A percentile compares a stretch with the other conserved stretches of the same genome.
These are phyloP conservation scores for Colletotrichum echinochloae DNA, from an alignment of 2,329 filamentous ascomycete genomes.

Conservation along the genomic window DNA sequence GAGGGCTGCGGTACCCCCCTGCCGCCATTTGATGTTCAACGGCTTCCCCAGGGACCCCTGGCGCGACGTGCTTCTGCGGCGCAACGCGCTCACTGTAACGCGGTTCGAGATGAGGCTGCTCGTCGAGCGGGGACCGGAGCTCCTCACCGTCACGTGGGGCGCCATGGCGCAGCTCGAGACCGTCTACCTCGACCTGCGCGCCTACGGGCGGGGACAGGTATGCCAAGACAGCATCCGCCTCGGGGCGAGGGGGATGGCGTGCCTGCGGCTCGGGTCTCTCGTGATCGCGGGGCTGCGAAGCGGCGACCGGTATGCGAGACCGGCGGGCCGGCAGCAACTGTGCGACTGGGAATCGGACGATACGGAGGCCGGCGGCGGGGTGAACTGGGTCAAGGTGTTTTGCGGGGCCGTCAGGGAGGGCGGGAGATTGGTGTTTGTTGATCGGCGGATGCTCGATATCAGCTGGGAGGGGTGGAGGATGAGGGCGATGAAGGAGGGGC, in stretches of 20 bases:
- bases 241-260: constrained; percentile 27
- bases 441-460: constrained; percentile 16
- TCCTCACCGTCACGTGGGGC: constrained; percentile 19
- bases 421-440: constrained; percentile 33
- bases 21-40: constrained; percentile 31
- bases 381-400: constrained; percentile 40
- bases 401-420: constrained; percentile 29
- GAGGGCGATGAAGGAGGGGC: constrained; percentile 13
- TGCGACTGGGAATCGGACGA: constrained; percentile 27
- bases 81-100: neutral
- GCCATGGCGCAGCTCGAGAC: constrained; percentile 31
- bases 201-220: constrained; percentile 10
- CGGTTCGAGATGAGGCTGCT: constrained; percentile 22
- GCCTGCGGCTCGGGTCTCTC: constrained; percentile 25
- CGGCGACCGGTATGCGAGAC: neutral
- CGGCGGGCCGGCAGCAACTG: neutral
- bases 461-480: constrained; percentile 27
- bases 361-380: constrained; percentile 4
- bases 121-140: constrained; percentile 3
- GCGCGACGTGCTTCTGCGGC: constrained; percentile 15
- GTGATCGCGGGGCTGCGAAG: constrained; percentile 28
- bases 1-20: neutral
- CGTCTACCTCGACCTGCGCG: constrained; percentile 33
- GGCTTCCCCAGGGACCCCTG: constrained; percentile 16
- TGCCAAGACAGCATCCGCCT: constrained; percentile 14